Evolutionary conservation across 176 grass and related monocot genomes (phyloP), one percentile per base, ranked within the genome.

Genomic region (Hsuehochloa calcarea): DNA sequence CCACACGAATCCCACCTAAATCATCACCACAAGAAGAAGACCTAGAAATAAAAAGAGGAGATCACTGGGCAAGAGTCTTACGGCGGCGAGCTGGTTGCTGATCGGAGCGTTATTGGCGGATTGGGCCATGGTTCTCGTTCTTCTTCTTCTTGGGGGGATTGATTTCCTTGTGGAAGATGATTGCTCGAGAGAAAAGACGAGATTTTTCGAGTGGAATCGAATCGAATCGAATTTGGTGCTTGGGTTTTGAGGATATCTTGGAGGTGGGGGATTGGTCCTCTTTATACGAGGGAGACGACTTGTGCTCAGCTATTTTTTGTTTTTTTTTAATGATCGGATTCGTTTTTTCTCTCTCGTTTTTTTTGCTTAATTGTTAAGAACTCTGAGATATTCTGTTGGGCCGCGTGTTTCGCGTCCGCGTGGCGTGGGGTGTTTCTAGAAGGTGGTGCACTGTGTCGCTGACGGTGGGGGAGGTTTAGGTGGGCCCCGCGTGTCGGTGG

Each of bases 21-120:
- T 84, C 87, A 89, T n/a, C 31, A 69, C 16, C 51, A 4, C 1
- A 4, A 65, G 22, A 26, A 54, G 41, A 1, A 1, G 16, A 54
- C 45, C 4, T 17, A 1, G 13, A 20, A 6, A 46, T 5, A 4
- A 0, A 14, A 19, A 14, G 15, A 0, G 2, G 4, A 15, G 75
- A 2, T 25, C 10, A 14, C 13, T 26, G 2, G 20, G 5, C 51
- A 55, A 8, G 58, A 4, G 2, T 40, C 61, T 66, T 74, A 82
- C 78, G 52, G 84, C 35, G 56, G 69, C 31, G 26, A 70, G 60
- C 17, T 65, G 77, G 78, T 47, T 75, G 78, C 5, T 14, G 85
- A 81, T n/a, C 85, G 69, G 85, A 8, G 68, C 77, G 46, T 66
- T 38, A 58, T 4, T 34, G 34, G 29, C 0, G 35, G 78, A 45